Conservation (phyloP, 306 rosid genomes). For the Dryas alaskensis region DNA sequence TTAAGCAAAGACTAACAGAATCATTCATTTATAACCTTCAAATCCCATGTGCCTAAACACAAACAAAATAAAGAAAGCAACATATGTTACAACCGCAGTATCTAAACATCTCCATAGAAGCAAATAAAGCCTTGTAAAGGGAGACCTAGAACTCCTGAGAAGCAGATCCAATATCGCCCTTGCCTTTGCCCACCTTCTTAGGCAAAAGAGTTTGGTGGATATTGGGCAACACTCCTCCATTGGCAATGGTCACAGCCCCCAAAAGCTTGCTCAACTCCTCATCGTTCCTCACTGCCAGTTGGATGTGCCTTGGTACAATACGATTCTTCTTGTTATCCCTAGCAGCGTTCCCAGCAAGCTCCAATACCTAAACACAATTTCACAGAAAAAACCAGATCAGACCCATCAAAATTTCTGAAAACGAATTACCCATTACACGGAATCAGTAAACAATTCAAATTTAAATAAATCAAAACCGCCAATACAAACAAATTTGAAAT, state of each 20-base stretch:
- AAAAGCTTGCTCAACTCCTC: constrained; percentile 81
- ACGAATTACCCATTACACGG: too few species aligned
- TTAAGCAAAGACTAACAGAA: neutral
- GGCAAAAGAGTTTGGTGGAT: constrained; percentile 72
- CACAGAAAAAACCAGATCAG: neutral
- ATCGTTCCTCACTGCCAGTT: constrained; percentile 79
- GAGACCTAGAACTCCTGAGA: constrained; percentile 70
- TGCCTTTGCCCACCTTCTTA: constrained; percentile 68
- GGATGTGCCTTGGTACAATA: constrained; percentile 86
- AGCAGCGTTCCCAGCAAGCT: constrained; percentile 83
- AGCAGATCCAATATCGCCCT: constrained; percentile 79
- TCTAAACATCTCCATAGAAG: neutral
- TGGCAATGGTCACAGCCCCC: constrained; percentile 75
- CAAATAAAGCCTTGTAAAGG: neutral
- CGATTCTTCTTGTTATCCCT: constrained; percentile 92
- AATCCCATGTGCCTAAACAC: neutral
- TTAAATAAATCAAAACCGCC: too few species aligned
- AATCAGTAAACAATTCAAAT: too few species aligned
- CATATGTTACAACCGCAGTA: constrained; percentile 35
- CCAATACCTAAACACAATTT: constrained; percentile 52
- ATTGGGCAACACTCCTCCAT: constrained; percentile 72
- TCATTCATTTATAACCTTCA: neutral
- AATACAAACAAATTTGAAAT: too few species aligned
- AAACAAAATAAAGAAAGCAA: neutral
- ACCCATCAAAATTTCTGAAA: neutral